Evolutionary conservation across 192 early-diverging fungal genomes (phyloP).

Genomic region (Coemansia sp.): DNA sequence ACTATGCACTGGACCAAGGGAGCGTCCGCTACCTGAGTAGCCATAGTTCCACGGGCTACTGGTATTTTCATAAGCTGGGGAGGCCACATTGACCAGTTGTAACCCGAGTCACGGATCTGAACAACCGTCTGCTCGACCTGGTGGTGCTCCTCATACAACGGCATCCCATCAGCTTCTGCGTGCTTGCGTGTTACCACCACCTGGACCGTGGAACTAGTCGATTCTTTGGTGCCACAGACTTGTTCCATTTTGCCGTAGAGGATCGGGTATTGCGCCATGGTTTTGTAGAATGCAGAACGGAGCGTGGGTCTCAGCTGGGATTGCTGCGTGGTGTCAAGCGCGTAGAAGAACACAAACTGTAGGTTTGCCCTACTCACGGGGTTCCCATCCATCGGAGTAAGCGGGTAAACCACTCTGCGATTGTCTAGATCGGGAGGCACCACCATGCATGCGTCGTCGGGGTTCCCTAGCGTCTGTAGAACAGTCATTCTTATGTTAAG

Average conservation of each 20-base stretch:
- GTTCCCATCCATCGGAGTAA: slow-evolving; percentile 38
- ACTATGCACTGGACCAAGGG: slow-evolving; percentile 36
- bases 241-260: slow-evolving; percentile 22
- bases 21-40: not conserved
- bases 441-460: not conserved
- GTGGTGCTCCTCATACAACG: slow-evolving; percentile 24
- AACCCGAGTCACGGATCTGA: slow-evolving; percentile 18
- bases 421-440: not conserved
- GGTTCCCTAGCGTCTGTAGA: not conserved
- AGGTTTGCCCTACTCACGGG: slow-evolving; percentile 37
- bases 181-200: slow-evolving; percentile 11
- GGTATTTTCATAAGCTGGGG: slow-evolving; percentile 19
- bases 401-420: slow-evolving; percentile 10
- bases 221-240: not conserved
- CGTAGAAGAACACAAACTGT: slow-evolving; percentile 44
- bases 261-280: slow-evolving; percentile 38
- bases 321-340: not conserved
- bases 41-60: slow-evolving; percentile 7
- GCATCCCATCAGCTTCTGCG: not conserved
- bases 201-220: too few species aligned
- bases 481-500: not conserved
- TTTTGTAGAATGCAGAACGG: slow-evolving; percentile 21
- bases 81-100: slow-evolving; percentile 39
- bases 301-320: slow-evolving; percentile 1
- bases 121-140: slow-evolving; percentile 4